Base-by-base conservation (phyloP, 1,284 basidiomycete genomes). In the Fomitopsis pinicola region DNA sequence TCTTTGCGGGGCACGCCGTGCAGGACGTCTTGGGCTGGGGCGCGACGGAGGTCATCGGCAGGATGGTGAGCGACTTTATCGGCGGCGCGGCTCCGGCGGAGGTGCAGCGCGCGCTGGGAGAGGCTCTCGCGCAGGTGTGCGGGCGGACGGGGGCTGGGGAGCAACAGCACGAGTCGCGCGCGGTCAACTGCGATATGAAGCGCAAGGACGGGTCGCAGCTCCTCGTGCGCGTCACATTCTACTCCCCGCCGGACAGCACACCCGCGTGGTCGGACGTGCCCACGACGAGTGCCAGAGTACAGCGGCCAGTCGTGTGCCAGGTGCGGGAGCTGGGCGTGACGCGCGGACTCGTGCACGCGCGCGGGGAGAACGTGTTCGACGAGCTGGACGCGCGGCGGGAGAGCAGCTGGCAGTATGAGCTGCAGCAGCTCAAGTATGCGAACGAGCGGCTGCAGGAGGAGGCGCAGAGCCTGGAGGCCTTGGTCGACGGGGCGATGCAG, bases 331-430 rank as follows among this genome's bases (percentile, higher is more conserved):
- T 67, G 50, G 66, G 63, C 19, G 66, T 66, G n/a, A 33, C 42
- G 30, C 59, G 42, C 62, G 50, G 53, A 22, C 44, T 71, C 54
- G 63, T 65, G 28, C 75, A 80, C 52, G 65, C 77, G 12, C 71
- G 71, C 42, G 17, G 44, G 1, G 74, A 69, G 35, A 86, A 90
- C 65, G 74, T 94, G 9, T 94, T 94, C 66, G 85, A 85, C 53
- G 91, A 92, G 72, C 80, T 95, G 22, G 86, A 89, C 52, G 80
- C 82, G 0, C 73, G 76, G 8, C 77, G 88, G 12, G 85, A 81
- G 22, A 88, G 88, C 42, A 92, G 89, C 65, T 97, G 95, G 94
- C 94, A 95, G 75, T 96, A 94, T 70, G 94, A 95, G 76, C 79
- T 97, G 42, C 91, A 95, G 75, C 91, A 95, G 75, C 80, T 95